A percentile compares a stretch with the other conserved stretches of the same genome.
These are phyloP conservation scores for Meyerozyma elateridarum DNA, from an alignment of 1,139 yeast genomes.

Conservation along the genomic window DNA sequence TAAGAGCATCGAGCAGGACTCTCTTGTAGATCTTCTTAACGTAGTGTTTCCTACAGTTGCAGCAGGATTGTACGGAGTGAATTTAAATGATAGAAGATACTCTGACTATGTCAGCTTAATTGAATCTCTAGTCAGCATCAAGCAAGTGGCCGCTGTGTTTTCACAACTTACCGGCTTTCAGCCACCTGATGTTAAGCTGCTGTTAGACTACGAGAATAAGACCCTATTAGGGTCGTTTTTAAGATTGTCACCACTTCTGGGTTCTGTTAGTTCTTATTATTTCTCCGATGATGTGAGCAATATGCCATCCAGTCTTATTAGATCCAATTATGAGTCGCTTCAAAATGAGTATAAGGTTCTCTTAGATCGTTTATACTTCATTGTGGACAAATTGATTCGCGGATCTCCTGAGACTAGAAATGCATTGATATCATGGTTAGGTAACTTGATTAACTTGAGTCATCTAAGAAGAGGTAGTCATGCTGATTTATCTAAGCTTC, in stretches of 20 bases:
- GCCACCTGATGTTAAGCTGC: slow-evolving; percentile 40
- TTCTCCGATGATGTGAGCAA: slow-evolving; percentile 41
- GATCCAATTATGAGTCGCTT: slow-evolving; percentile 48
- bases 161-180: slow-evolving; percentile 53
- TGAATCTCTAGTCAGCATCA: slow-evolving; percentile 57
- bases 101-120: slow-evolving; percentile 48
- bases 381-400: slow-evolving; percentile 73
- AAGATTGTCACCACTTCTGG: slow-evolving; percentile 66
- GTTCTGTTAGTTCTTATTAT: slow-evolving; percentile 37
- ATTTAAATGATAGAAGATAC: slow-evolving; percentile 45
- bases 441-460: slow-evolving; percentile 67
- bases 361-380: slow-evolving; percentile 57
- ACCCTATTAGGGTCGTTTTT: slow-evolving; percentile 78
- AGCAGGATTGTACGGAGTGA: slow-evolving; percentile 23
- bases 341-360: slow-evolving; percentile 57
- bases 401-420: slow-evolving; percentile 64
- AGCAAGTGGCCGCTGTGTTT: slow-evolving; percentile 58
- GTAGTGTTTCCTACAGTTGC: slow-evolving; percentile 49
- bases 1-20: slow-evolving; percentile 63
- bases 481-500: slow-evolving; percentile 60
- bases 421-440: slow-evolving; percentile 63
- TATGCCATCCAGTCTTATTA: slow-evolving; percentile 37
- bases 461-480: slow-evolving; percentile 88
- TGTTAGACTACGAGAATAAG: slow-evolving; percentile 49
- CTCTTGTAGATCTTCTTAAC: slow-evolving; percentile 55